A percentile compares a stretch with the other conserved stretches of the same genome.
Conservation (phyloP, 164 flowering plant genomes). For the Berberis thunbergii region DNA sequence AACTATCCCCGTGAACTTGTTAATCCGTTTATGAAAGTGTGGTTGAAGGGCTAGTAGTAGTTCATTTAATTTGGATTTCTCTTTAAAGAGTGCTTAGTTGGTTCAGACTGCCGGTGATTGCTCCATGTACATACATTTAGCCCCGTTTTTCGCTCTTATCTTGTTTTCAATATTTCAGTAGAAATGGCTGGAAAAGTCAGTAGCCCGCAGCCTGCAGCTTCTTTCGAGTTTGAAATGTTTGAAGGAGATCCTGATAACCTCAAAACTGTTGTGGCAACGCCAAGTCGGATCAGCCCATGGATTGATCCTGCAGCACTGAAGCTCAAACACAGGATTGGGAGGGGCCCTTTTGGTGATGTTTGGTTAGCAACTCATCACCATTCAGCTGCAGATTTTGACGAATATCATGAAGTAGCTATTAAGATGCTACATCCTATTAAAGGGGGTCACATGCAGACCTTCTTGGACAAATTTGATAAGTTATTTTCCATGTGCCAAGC, state of each 20-base stretch:
- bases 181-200: conserved; percentile 55
- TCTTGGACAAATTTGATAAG: conserved; percentile 44
- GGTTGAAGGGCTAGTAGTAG: too few relatives aligned
- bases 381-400: conserved; percentile 56
- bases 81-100: too few relatives aligned
- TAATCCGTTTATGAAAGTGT: too few relatives aligned
- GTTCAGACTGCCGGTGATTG: too few relatives aligned
- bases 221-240: conserved; percentile 62
- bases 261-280: conserved; percentile 50
- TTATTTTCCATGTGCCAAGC: conserved; percentile 42
- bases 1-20: too few relatives aligned
- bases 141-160: too few relatives aligned
- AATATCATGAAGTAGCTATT: conserved; percentile 79
- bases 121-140: too few relatives aligned
- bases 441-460: conserved; percentile 36
- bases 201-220: conserved; percentile 18
- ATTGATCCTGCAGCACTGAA: conserved; percentile 61
- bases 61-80: too few relatives aligned
- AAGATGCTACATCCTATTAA: conserved; percentile 66
- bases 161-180: conserved; percentile 1
- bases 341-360: conserved; percentile 85
- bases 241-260: conserved; percentile 54
- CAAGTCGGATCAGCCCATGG: conserved; percentile 44
- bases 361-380: conserved; percentile 88
- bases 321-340: conserved; percentile 75